Conservation (phyloP, 345 rosid genomes). For the Arabis alpina region DNA sequence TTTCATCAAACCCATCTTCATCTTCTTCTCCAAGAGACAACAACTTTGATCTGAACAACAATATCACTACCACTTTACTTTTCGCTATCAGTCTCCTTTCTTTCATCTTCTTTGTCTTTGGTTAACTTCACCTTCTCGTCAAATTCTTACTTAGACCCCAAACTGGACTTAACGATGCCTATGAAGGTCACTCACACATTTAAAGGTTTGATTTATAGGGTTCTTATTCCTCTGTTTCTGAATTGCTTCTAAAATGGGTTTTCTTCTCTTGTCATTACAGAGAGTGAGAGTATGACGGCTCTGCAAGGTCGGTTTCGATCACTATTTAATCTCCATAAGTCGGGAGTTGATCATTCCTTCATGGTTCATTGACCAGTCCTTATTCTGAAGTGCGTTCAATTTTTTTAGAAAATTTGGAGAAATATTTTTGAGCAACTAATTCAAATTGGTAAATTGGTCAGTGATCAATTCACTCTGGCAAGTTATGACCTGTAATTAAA, state of each 20-base stretch:
- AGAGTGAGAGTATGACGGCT: conserved; percentile 54
- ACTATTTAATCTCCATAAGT: conserved; percentile 70
- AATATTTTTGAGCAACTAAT: too few species aligned
- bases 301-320: conserved; percentile 79
- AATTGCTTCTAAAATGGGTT: background rate
- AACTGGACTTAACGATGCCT: conserved; percentile 55
- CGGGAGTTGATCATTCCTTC: conserved; percentile 83
- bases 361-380: conserved; percentile 51
- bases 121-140: conserved; percentile 74
- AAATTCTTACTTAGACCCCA: conserved; percentile 61
- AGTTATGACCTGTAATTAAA: too few species aligned
- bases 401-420: too few species aligned
- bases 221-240: too few species aligned
- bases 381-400: background rate
- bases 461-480: too few species aligned
- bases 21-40: too few species aligned
- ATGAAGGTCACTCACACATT: background rate
- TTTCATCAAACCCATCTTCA: too few species aligned
- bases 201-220: background rate
- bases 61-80: too few species aligned
- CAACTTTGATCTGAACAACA: too few species aligned
- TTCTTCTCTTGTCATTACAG: conserved; percentile 25
- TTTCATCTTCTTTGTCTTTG: conserved; percentile 40
- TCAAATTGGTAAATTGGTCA: too few species aligned
- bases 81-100: too few species aligned